Evolutionary conservation across 2,329 filamentous ascomycete species (phyloP), one percentile per base, ranked within the genome.

Genomic region (Didymellaceae sp.): DNA sequence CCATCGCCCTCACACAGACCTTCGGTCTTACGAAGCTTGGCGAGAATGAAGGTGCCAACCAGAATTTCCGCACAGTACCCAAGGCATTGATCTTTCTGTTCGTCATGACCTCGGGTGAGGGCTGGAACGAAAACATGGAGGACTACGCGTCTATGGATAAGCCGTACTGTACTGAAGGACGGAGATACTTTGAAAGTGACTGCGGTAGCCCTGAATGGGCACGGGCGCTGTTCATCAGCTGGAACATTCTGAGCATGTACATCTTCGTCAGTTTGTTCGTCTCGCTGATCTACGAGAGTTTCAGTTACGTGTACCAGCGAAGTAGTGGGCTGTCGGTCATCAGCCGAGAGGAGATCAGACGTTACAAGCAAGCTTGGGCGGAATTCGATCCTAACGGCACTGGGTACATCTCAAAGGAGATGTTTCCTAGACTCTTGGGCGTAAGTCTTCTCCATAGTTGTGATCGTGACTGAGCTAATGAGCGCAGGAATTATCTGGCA

Each of bases 181-280:
- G 77, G 1, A 81, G 82, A 30, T 97, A 96, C 73, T 93, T 91
- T 65, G 78, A 89, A 32, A 94, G 91, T 64, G 95, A 99, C 74
- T 99, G 94, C 67, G 94, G 94, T 51, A 96, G 93, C 75, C 83
- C 86, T 41, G 83, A 86, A 30, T 99, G 94, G 91, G 91, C 94
- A 6, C 83, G 91, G 42, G 85, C 86, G 25, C 80, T 99, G 8
- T 99, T 99, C 77, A 91, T 97, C 50, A 85, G 88, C 4, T 99
- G 94, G 94, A 99, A 99, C 78, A 93, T 99, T 65, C 83, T 99
- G 74, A 97, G 93, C 88, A 99, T 99, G 94, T 99, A 99, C 76
- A 96, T 99, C 66, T 99, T 99, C 67, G 93, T 97, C 68, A 97
- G 93, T 68, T 78, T 99, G 69, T 99, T 99, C 73, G 93, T 99